Evolutionary conservation across 805 yeast genomes (phyloP).

Genomic region (Starmerella sp.): DNA sequence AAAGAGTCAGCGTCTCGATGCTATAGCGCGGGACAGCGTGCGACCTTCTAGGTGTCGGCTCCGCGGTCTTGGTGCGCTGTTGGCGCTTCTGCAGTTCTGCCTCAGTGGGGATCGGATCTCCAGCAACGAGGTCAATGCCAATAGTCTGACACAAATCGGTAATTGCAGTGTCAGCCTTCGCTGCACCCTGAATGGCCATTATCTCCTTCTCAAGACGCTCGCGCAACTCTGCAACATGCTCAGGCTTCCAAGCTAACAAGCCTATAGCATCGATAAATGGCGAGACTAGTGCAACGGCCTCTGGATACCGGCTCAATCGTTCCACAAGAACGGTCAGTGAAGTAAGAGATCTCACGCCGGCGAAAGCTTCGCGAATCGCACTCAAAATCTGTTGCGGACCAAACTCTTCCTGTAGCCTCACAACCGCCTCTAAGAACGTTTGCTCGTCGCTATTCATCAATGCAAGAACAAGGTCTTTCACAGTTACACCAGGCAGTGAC

Average conservation of each 20-base stretch:
- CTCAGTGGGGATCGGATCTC: background rate
- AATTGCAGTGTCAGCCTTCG: conserved; percentile 21
- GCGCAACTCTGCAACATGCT: conserved; percentile 38
- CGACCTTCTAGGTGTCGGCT: conserved; percentile 1
- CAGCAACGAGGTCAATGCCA: conserved; percentile 18
- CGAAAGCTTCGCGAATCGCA: conserved; percentile 24
- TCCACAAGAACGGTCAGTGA: conserved; percentile 31
- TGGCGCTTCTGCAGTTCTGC: conserved; percentile 20
- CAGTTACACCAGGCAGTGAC: conserved; percentile 59
- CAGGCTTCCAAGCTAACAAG: conserved; percentile 49
- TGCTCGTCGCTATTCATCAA: conserved; percentile 48
- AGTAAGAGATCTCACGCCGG: conserved; percentile 11
- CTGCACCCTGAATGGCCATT: conserved; percentile 27
- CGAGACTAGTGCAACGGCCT: conserved; percentile 52
- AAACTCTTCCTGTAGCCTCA: conserved; percentile 55
- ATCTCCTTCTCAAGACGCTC: conserved; percentile 39
- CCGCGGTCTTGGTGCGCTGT: conserved; percentile 12
- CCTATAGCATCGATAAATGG: conserved; percentile 66
- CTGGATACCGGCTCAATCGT: conserved; percentile 37
- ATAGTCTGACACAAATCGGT: conserved; percentile 24
- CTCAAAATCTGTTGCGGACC: conserved; percentile 35
- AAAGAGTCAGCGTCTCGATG: conserved; percentile 26
- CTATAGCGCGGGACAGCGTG: conserved; percentile 26
- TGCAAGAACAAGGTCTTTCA: conserved; percentile 52
- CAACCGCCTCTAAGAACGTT: conserved; percentile 54